Evolutionary conservation across 495 filamentous ascomycete species (phyloP).

Genomic region (Bombardia bombarda): DNA sequence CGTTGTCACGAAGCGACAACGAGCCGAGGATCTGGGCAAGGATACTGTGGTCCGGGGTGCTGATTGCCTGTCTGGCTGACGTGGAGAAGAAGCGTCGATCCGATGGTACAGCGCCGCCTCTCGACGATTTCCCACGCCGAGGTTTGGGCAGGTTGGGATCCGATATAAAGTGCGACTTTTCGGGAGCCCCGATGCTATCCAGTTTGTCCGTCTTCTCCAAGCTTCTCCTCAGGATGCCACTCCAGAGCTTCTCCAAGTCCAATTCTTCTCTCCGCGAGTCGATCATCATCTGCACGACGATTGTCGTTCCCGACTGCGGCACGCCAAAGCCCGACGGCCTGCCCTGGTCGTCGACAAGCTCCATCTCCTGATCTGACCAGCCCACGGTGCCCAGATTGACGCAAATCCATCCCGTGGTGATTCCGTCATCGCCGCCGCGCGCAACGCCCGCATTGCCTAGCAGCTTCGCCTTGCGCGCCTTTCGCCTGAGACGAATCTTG

Average conservation of each 20-base stretch:
- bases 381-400: conserved; percentile 74
- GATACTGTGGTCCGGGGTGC: background rate
- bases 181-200: background rate
- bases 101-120: too few relatives aligned
- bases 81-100: conserved; percentile 26
- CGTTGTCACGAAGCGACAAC: too few relatives aligned
- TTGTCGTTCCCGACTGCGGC: conserved; percentile 40
- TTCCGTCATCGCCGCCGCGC: conserved; percentile 63
- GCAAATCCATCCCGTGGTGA: conserved; percentile 91
- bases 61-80: background rate
- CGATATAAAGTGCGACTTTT: too few relatives aligned
- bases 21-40: too few relatives aligned
- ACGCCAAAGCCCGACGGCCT: conserved; percentile 71
- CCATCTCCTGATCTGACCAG: conserved; percentile 32
- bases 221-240: conserved; percentile 20
- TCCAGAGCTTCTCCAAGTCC: conserved; percentile 78
- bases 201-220: conserved; percentile 4
- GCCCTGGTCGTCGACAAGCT: conserved; percentile 33
- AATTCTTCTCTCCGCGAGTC: conserved; percentile 76
- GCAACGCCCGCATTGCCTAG: conserved; percentile 45
- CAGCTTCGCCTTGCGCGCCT: conserved; percentile 69
- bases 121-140: too few relatives aligned
- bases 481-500: conserved; percentile 75
- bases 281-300: conserved; percentile 89
- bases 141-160: too few relatives aligned